Percentiles rank a stretch among this genome's conserved stretches.
phyloP scores from a whole-genome alignment of 2,329 filamentous ascomycete species.

The Pyrenochaeta sp. region DNA sequence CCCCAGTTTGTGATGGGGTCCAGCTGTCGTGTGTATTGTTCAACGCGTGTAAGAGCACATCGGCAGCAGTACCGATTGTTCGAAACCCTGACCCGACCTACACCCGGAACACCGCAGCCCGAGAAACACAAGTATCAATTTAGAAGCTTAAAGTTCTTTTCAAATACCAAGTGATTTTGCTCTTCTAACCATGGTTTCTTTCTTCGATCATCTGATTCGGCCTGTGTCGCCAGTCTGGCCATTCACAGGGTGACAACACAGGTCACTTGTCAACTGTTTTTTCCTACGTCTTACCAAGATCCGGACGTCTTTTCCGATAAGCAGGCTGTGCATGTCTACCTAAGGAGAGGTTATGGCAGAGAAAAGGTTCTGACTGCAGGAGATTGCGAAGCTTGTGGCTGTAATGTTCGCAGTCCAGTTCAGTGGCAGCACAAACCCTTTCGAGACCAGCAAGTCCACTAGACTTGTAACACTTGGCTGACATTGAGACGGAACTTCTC shows the following conservation, averaged over 20 bases:
- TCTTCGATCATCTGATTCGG: background rate
- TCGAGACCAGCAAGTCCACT: background rate
- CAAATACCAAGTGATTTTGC: too few relatives aligned
- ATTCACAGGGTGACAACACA: background rate
- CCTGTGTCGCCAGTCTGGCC: background rate
- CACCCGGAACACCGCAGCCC: too few relatives aligned
- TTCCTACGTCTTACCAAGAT: slow-evolving; percentile 9
- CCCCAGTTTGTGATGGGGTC: too few relatives aligned
- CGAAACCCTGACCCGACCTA: too few relatives aligned
- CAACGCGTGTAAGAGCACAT: too few relatives aligned
- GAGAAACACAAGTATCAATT: too few relatives aligned
- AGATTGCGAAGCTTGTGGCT: background rate
- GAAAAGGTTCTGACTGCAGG: background rate
- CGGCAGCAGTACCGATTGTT: too few relatives aligned
- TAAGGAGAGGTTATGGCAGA: background rate
- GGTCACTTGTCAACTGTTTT: slow-evolving; percentile 7
- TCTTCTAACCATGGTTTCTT: background rate
- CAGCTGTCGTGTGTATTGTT: too few relatives aligned
- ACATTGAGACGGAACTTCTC: background rate
- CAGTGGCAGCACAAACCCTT: background rate
- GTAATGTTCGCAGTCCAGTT: background rate
- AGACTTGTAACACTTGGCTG: background rate
- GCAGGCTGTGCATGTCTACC: background rate
- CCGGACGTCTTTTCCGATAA: slow-evolving; percentile 5
- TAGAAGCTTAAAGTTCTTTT: too few relatives aligned